Base-by-base conservation (phyloP, 2,329 filamentous ascomycete genomes). In the Tolypocladium inflatum region DNA sequence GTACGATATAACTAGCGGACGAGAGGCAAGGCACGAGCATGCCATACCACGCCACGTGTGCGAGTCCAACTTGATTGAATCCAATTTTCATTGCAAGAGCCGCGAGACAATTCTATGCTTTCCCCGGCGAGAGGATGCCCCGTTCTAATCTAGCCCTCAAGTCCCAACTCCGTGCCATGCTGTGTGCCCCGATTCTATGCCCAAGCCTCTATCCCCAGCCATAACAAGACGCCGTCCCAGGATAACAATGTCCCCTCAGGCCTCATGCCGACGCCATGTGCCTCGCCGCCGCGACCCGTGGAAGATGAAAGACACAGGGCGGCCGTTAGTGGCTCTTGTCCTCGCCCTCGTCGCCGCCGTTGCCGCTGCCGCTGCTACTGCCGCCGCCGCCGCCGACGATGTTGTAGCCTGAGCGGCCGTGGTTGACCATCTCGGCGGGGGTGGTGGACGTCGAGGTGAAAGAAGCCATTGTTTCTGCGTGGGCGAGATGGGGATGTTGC, bases 331-430 rank as follows among this genome's bases (percentile, higher is more conserved):
- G 45, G n/a, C 54, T 21, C 39, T 55, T 54, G 45, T 53, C 45
- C 3, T 51, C 66, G 43, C 66, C 70, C 58, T 71, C 70, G 59
- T 51, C 65, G 45, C 67, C 69, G 57, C 71, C 70, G 59, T 42
- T 30, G 63, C 68, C 59, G 60, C 68, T 63, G 41, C 50, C 56
- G 55, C 55, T 41, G 57, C 56, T n/a, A n/a, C n/a, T 56, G 35
- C 52, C 15, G 53, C 51, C 9, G 53, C 55, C 70, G 58, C 64
- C 62, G 58, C 58, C 66, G 62, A 71, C 71, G 60, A 71, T 69
- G 67, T 77, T 76, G 72, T 78, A 77, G 62, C 75, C 74, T 57
- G 71, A 75, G 67, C 70, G 75, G 65, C 74, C 73, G 61, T 67
- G 68, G 71, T 73, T 70, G 66, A 70, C 66, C 65, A 71, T 64